Base-by-base conservation (phyloP, 129 eudicot genomes). In the Tagetes erecta region DNA sequence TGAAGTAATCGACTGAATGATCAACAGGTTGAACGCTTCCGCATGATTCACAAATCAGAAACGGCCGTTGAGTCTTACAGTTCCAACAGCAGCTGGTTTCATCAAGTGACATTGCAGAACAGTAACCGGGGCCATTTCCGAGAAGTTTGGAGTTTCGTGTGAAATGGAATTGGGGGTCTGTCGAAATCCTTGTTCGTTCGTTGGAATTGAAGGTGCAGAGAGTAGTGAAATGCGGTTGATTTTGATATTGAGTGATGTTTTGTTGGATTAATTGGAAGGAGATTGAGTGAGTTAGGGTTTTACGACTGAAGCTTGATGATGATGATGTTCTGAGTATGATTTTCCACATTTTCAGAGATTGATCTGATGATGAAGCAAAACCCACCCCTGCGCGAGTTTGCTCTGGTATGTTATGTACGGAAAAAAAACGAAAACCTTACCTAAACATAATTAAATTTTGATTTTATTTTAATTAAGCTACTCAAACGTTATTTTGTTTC, bases 11-110 rank as follows among this genome's bases (percentile, higher is more conserved):
- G 30, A 87, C 34, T 3, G 89, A 80, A 52, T 78, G 84, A 76
- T 93, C 84, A 44, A 90, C 85, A 8, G 98, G 97, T 37, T 93
- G 97, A 72, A 93, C 80, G 65, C 92, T 69, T 39, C 87, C 85
- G 58, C 98, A 93, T 20, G 82, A 73, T 20, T 88, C 76, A 64
- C 98, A 93, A 59, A 81, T 66, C 74, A 93, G 78, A 74, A 88
- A 86, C 78, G 87, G 76, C 50, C 69, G 50, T 51, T 76, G 53
- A 57, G 63, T 44, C 45, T 78, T 78, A 72, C 98, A 93, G 64
- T 82, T 93, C 98, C 98, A 93, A 84, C 97, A 91, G 49, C 71
- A 40, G 36, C 62, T 36, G 30, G 59, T 50, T 2, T 42, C 75
- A 2, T 53, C 41, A 20, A 72, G 8, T 9, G 81, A 39, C 10